Conservation (phyloP, 352 stramenopile genomes). For the Pythium sp. region DNA sequence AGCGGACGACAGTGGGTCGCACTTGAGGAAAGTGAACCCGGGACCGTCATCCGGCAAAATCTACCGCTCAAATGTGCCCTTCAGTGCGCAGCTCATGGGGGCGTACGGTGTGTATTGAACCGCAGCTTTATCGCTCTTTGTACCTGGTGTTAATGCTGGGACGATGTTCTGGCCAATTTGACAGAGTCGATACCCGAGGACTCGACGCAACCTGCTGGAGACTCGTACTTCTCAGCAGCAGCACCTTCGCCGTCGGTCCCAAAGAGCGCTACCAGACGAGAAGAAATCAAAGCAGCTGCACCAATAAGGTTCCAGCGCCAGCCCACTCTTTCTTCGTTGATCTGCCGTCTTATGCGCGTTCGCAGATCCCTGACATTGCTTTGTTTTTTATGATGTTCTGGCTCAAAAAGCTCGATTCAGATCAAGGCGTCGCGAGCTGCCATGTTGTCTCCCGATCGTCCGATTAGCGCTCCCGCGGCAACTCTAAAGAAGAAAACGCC, state of each 20-base stretch:
- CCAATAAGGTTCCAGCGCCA: constrained; percentile 16
- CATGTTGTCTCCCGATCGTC: constrained; percentile 34
- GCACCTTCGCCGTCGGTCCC: not conserved
- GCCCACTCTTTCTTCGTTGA: no score
- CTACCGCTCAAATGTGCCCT: constrained; percentile 63
- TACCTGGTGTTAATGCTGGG: not conserved
- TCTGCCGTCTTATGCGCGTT: not conserved
- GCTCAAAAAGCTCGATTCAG: constrained; percentile 27
- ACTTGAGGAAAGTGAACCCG: constrained; percentile 50
- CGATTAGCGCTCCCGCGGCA: constrained; percentile 53
- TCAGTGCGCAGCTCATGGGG: constrained; percentile 36
- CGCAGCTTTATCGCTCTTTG: no score
- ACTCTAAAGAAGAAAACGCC: constrained; percentile 43
- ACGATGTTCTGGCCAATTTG: not conserved
- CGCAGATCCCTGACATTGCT: not conserved
- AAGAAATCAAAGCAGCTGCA: constrained; percentile 6
- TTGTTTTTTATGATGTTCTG: not conserved
- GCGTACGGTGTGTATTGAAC: not conserved
- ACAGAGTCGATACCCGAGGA: constrained; percentile 18
- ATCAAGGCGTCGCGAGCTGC: constrained; percentile 37
- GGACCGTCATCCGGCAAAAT: constrained; percentile 46
- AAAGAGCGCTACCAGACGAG: not conserved
- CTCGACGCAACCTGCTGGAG: not conserved
- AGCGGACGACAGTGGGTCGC: constrained; percentile 17
- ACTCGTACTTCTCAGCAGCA: constrained; percentile 4